Evolutionary conservation across 2,329 filamentous ascomycete species (phyloP).

Genomic region (Trichoderma sp.): DNA sequence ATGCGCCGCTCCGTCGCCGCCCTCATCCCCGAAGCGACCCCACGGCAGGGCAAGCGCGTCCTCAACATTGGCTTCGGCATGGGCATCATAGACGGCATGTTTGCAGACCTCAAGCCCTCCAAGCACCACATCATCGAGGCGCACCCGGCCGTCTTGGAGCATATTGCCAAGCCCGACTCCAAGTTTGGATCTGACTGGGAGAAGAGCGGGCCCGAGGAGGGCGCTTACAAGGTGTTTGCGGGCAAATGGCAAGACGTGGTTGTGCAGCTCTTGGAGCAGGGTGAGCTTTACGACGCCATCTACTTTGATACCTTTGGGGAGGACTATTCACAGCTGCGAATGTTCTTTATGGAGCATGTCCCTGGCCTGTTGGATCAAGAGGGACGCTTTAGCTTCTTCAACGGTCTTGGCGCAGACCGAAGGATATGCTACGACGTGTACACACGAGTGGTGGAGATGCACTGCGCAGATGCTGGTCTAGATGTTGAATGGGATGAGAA

Average conservation of each 20-base stretch:
- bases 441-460: conserved; percentile 86
- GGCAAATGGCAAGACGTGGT: conserved; percentile 81
- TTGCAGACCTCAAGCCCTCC: conserved; percentile 66
- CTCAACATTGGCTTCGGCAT: conserved; percentile 90
- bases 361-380: conserved; percentile 72
- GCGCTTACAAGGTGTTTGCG: conserved; percentile 69
- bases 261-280: conserved; percentile 65
- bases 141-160: conserved; percentile 72
- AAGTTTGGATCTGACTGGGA: conserved; percentile 61
- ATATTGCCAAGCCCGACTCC: conserved; percentile 54
- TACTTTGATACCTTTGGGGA: conserved; percentile 99
- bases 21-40: conserved; percentile 50
- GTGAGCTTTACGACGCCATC: conserved; percentile 78
- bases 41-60: conserved; percentile 60
- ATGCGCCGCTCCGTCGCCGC: conserved; percentile 76
- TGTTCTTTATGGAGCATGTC: conserved; percentile 87
- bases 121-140: conserved; percentile 85
- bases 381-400: conserved; percentile 84
- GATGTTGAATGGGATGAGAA: conserved; percentile 86
- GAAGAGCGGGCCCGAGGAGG: conserved; percentile 56
- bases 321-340: conserved; percentile 79
- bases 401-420: conserved; percentile 88
- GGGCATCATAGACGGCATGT: conserved; percentile 81
- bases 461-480: conserved; percentile 83
- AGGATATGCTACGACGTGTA: conserved; percentile 97